Evolutionary conservation across 768 basidiomycete species (phyloP), one percentile per base, ranked within the genome.

Genomic region (Pleurotus pulmonarius): DNA sequence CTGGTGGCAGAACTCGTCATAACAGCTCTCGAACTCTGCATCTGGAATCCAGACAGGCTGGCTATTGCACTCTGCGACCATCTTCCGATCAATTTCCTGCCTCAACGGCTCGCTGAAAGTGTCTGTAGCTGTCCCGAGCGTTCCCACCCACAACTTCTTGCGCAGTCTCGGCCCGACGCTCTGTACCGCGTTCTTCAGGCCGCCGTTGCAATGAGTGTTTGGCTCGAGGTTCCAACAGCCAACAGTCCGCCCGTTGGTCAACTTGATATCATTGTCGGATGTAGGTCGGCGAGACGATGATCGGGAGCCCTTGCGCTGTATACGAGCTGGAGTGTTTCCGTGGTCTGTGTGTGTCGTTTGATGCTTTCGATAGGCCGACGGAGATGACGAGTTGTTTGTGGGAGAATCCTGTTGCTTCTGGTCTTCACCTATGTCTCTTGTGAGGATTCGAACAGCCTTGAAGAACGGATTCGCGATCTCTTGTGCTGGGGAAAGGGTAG

Each of bases 1-100:
- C 70, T 90, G 90, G 61, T 94, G 92, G 64, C 91, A 94, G 67
- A 92, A 94, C 61, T 89, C 87, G 67, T 92, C 90, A 60, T 94
- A 94, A 65, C 83, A 87, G 49, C 83, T 83, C 58, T 83, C 78
- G 59, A 94, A 92, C 64, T 90, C 90, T 1, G 79, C 77, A 63
- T 90, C 87, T 0, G 88, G 86, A 55, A 94, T 87, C 92, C 90
- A 93, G 16, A 93, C 88, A 0, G 89, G 76, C 1, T 76, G 18
- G 58, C 73, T 72, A 1, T 69, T 63, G 6, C 69, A 64, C 46
- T 76, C 69, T 2, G 65, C 61, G 60, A 82, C 71, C 63, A 81
- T 71, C 11, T 80, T 71, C 26, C 66, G 61, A 59, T 90, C 83
- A 59, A 92, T 78, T 29, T 78, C 80, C 20, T 69, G 68, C 53